These are phyloP conservation scores for Pichia kudriavzevii DNA, from an alignment of 1,139 yeast genomes.

Conservation along the genomic window DNA sequence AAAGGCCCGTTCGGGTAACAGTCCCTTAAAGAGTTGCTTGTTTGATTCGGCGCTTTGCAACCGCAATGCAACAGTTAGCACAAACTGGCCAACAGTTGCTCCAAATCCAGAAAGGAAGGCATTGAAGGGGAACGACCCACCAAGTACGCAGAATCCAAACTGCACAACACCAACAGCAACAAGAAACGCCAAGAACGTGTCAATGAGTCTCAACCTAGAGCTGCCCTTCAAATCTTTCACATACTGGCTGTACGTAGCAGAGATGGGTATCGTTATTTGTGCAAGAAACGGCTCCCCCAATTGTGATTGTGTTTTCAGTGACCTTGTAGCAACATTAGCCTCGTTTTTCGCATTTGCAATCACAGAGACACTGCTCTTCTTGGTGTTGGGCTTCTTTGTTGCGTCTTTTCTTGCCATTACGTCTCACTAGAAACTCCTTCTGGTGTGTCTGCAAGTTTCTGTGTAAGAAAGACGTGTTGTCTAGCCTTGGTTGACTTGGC, in stretches of 20 bases:
- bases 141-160: slow-evolving; percentile 63
- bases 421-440: too few relatives aligned
- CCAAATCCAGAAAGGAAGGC: slow-evolving; percentile 93
- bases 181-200: slow-evolving; percentile 65
- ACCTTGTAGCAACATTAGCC: slow-evolving; percentile 18
- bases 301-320: too few relatives aligned
- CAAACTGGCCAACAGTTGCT: slow-evolving; percentile 93
- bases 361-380: too few relatives aligned
- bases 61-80: slow-evolving; percentile 71
- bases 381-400: not conserved
- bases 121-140: slow-evolving; percentile 93
- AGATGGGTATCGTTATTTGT: slow-evolving; percentile 8
- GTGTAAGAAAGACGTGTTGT: too few relatives aligned
- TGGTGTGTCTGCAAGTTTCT: too few relatives aligned
- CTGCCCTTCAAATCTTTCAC: slow-evolving; percentile 26
- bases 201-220: slow-evolving; percentile 55
- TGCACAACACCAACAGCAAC: slow-evolving; percentile 72
- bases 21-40: slow-evolving; percentile 38
- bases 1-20: slow-evolving; percentile 71
- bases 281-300: slow-evolving; percentile 9
- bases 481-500: too few relatives aligned
- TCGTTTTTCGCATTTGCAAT: slow-evolving; percentile 14
- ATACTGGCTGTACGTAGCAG: slow-evolving; percentile 12
- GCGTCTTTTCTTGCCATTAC: not conserved
- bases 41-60: slow-evolving; percentile 51